Conservation (phyloP, 257 asterid genomes). For the Henckelia pumila region DNA sequence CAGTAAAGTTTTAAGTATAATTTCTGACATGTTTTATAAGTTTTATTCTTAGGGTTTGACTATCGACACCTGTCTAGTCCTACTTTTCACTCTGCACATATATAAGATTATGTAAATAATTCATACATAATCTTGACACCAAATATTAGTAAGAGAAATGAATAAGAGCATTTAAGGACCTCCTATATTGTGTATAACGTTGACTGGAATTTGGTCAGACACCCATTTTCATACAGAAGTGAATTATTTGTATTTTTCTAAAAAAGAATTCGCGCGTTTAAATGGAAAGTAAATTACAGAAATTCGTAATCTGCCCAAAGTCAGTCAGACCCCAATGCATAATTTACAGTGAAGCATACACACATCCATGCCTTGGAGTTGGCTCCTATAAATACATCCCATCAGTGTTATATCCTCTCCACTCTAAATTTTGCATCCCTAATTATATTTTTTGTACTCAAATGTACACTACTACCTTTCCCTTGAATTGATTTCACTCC, state of each 20-base stretch:
- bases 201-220: conserved; percentile 29
- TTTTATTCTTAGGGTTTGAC: not conserved
- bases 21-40: too few relatives aligned
- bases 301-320: conserved; percentile 5
- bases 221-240: not conserved
- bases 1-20: too few relatives aligned
- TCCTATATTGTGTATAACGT: conserved; percentile 15
- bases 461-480: not conserved
- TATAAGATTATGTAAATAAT: conserved; percentile 17
- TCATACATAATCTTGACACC: not conserved
- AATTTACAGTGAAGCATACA: not conserved
- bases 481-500: not conserved
- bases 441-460: too few relatives aligned
- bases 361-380: not conserved
- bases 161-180: conserved; percentile 16
- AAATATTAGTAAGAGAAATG: conserved; percentile 11
- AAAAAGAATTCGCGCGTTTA: conserved; percentile 16
- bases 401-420: not conserved
- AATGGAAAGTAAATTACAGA: not conserved
- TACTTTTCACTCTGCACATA: not conserved
- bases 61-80: not conserved
- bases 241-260: not conserved
- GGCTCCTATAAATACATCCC: not conserved
- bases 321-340: not conserved
- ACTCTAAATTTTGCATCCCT: not conserved